phyloP scores from a whole-genome alignment of 2,329 filamentous ascomycete genomes.

The Ramularia collo-cygni region DNA sequence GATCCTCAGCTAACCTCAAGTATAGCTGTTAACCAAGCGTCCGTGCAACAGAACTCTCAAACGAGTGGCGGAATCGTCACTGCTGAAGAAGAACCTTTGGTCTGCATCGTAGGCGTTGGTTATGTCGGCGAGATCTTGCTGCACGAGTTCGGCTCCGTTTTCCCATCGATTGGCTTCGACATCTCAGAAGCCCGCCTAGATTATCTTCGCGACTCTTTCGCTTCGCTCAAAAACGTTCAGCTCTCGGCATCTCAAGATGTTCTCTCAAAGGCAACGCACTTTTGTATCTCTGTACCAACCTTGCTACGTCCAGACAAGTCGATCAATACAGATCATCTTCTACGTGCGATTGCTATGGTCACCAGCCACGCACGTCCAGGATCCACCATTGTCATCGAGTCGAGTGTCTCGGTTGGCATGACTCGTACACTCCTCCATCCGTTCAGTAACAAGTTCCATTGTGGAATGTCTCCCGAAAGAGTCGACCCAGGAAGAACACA shows the following conservation, averaged over 20 bases:
- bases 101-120: constrained; percentile 18
- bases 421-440: constrained; percentile 45
- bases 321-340: constrained; percentile 44
- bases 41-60: background rate
- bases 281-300: constrained; percentile 50
- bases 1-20: constrained; percentile 1
- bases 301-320: constrained; percentile 42
- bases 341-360: constrained; percentile 40
- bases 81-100: constrained; percentile 4
- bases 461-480: constrained; percentile 33
- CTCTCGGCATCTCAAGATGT: constrained; percentile 37
- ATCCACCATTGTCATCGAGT: constrained; percentile 47
- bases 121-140: constrained; percentile 18
- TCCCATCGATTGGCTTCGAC: constrained; percentile 34
- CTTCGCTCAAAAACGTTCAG: constrained; percentile 26
- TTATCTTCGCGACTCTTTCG: constrained; percentile 25
- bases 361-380: constrained; percentile 38
- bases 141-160: constrained; percentile 16
- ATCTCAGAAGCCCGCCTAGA: constrained; percentile 37
- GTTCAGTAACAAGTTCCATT: constrained; percentile 32
- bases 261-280: constrained; percentile 43
- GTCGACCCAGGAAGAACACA: constrained; percentile 17
- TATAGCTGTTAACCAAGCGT: constrained; percentile 2
- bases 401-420: constrained; percentile 50
- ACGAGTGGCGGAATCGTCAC: constrained; percentile 2